phyloP scores from a whole-genome alignment of 163 green algal genomes.

The Scenedesmus sp. region DNA sequence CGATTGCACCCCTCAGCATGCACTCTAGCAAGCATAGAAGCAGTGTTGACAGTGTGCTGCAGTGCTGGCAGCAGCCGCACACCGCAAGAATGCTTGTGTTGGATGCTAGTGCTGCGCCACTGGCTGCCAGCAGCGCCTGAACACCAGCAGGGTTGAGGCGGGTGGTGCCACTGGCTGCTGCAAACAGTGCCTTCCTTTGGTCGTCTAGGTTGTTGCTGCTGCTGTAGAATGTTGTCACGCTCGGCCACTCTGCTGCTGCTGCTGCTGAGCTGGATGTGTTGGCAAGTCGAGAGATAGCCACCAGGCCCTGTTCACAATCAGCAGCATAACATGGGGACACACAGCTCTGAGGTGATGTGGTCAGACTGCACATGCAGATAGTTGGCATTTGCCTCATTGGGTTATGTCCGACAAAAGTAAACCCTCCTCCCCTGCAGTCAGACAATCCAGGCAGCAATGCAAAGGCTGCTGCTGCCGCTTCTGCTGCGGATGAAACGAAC shows the following conservation, averaged over 20 bases:
- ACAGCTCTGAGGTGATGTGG: neutral
- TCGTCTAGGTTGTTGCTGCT: neutral
- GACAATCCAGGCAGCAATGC: no score
- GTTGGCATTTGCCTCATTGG: no score
- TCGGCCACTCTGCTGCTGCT: neutral
- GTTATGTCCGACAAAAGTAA: no score
- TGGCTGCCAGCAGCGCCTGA: neutral
- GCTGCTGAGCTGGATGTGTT: neutral
- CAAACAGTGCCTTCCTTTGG: neutral
- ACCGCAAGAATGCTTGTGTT: neutral
- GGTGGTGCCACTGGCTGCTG: neutral
- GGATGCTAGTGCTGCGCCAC: neutral
- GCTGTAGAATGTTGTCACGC: neutral
- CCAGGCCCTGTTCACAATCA: neutral
- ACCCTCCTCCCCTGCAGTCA: no score
- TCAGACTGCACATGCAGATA: no score
- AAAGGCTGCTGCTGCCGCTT: no score
- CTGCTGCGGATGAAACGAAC: no score
- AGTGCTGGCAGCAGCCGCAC: neutral
- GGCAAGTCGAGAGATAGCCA: neutral
- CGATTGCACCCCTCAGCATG: no score
- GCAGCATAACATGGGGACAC: neutral
- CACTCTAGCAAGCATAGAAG: no score
- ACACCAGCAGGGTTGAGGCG: neutral
- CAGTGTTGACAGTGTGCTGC: neutral